Base-by-base conservation (phyloP, 225 moss, liverwort and hornwort genomes). In the Thuidium tamariscinum region DNA sequence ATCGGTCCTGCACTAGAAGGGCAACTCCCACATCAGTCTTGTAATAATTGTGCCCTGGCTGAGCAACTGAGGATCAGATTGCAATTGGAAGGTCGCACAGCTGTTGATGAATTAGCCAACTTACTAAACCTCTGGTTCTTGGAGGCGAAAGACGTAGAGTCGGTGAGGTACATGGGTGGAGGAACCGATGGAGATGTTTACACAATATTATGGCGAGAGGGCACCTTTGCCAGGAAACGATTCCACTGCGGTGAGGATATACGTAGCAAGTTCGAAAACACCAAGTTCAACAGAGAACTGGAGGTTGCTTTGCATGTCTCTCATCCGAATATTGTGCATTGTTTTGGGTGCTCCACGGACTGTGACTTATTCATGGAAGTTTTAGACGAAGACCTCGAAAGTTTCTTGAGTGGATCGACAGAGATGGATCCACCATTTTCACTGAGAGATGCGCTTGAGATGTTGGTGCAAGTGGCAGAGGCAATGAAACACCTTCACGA, bases 301-400 rank as follows among this genome's bases (percentile, higher is more conserved):
- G 20, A 23, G 0, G 80, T 89, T 21, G 89, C 80, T 19, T 30
- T 74, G 25, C 4, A 0, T 1, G 87, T 75, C 6, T 81, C 80
- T 36, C 89, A 89, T 81, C 84, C 87, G 22, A 80, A 87, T 51
- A 84, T 89, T 4, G 87, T 87, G 57, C 80, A 87, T 41, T 87
- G 57, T 69, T 89, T 89, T 11, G 87, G 89, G 14, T 83, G 9
- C 26, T 68, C 84, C 0, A 0, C 26, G 10, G 60, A 71, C 14
- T 67, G 74, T 18, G 54, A 70, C 37, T 16, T 90, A 61, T 87
- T 75, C 62, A 90, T 87, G 90, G 90, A 90, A 77, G 14, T 90
- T 39, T 36, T 90, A 16, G 81, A 90, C 25, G 83, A 51, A 39
- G 87, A 87, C 30, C 90, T 90, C 2, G 3, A 87, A 69, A 15